Percentiles rank a stretch among this genome's conserved stretches.
Evolutionary conservation across 164 flowering plant species (phyloP).

Genomic region (Umbellularia californica): DNA sequence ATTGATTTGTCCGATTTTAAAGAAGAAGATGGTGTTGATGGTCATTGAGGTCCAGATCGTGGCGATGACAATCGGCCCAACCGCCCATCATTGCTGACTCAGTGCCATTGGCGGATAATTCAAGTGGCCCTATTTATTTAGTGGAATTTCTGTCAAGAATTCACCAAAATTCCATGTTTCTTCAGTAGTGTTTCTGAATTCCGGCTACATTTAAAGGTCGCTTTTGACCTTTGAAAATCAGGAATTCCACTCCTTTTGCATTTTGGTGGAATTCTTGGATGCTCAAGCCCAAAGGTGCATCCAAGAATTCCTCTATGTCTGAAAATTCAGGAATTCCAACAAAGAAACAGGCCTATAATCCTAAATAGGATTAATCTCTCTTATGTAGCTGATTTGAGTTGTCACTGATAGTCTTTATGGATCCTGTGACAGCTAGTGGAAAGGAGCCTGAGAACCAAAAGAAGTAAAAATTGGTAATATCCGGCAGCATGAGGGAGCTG

Average conservation of each 20-base stretch:
- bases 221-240: too few species aligned
- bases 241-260: too few species aligned
- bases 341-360: neutral
- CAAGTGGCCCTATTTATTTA: too few species aligned
- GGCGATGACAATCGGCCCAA: slow-evolving; percentile 31
- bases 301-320: too few species aligned
- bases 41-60: slow-evolving; percentile 28
- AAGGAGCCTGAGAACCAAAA: slow-evolving; percentile 33
- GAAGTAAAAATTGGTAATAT: slow-evolving; percentile 63
- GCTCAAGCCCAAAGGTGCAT: too few species aligned
- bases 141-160: neutral
- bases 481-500: slow-evolving; percentile 79
- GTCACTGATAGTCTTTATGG: neutral
- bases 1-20: slow-evolving; percentile 94
- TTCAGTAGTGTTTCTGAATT: too few species aligned
- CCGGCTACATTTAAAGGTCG: too few species aligned
- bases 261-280: too few species aligned
- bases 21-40: slow-evolving; percentile 32
- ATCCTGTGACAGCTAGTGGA: slow-evolving; percentile 34
- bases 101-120: slow-evolving; percentile 31
- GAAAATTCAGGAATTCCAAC: too few species aligned
- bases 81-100: too few species aligned
- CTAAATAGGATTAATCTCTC: neutral
- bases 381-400: neutral
- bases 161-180: too few species aligned